phyloP scores from a whole-genome alignment of 106 monocot species.

The Triglochin maritima region DNA sequence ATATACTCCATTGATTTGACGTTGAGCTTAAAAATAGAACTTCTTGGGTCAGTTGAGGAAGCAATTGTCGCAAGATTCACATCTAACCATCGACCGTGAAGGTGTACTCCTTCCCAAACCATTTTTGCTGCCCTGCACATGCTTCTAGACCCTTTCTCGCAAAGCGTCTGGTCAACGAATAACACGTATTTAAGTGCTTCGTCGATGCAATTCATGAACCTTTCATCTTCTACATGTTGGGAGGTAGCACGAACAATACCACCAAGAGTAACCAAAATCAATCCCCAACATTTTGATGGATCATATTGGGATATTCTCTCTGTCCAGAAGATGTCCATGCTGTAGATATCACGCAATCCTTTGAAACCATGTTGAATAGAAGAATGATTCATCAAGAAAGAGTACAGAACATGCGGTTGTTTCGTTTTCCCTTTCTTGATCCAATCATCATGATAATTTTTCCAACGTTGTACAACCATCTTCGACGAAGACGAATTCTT shows the following conservation, averaged over 20 bases:
- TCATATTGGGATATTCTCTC: no score
- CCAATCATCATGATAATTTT: background rate
- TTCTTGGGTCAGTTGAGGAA: background rate
- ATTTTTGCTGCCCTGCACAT: conserved; percentile 4
- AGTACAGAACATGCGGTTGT: background rate
- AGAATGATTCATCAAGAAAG: background rate
- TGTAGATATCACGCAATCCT: background rate
- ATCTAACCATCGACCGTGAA: conserved; percentile 5
- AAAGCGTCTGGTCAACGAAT: conserved; percentile 4
- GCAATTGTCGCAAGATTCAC: background rate
- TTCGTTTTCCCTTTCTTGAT: background rate
- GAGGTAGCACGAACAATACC: conserved; percentile 1
- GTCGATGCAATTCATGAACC: background rate
- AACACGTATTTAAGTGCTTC: conserved; percentile 6
- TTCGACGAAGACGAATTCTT: background rate
- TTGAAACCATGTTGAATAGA: background rate
- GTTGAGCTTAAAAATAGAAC: background rate
- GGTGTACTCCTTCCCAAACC: background rate
- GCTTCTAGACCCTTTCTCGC: conserved; percentile 1
- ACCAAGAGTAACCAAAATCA: conserved; percentile 2
- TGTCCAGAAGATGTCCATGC: background rate
- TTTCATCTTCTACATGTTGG: no score
- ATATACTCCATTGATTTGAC: background rate
- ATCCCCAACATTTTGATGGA: conserved; percentile 7
- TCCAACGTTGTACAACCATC: background rate